Evolutionary conservation across 164 flowering plant genomes (phyloP).

Genomic region (Cinnamomum chago): DNA sequence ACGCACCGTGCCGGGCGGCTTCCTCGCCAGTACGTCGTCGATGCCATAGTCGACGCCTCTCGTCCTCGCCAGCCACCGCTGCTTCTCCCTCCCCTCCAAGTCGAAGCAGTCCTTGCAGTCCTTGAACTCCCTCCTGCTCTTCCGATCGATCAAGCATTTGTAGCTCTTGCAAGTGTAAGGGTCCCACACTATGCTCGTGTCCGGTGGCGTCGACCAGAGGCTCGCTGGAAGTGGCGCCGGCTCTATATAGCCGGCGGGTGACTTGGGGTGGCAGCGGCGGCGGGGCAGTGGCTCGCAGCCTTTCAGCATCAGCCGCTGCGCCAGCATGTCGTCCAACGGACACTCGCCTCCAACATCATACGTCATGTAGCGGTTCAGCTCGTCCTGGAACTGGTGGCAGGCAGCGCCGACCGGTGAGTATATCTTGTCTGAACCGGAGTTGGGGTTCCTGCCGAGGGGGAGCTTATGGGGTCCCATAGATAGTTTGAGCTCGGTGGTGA

Average conservation of each 20-base stretch:
- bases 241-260: slow-evolving; percentile 24
- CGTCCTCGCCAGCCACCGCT: slow-evolving; percentile 26
- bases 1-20: slow-evolving; percentile 26
- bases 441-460: slow-evolving; percentile 27
- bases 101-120: slow-evolving; percentile 42
- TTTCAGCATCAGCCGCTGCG: slow-evolving; percentile 30
- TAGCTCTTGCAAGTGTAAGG: slow-evolving; percentile 35
- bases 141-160: slow-evolving; percentile 27
- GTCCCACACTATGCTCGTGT: slow-evolving; percentile 35
- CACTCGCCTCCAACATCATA: slow-evolving; percentile 34
- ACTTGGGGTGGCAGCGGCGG: slow-evolving; percentile 36
- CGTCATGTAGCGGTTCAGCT: slow-evolving; percentile 31
- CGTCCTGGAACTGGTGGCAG: slow-evolving; percentile 20
- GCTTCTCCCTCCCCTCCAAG: slow-evolving; percentile 27
- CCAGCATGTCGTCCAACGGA: slow-evolving; percentile 32
- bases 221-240: slow-evolving; percentile 24
- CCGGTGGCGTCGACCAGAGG: slow-evolving; percentile 34
- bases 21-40: slow-evolving; percentile 23
- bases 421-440: slow-evolving; percentile 27
- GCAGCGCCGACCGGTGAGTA: slow-evolving; percentile 31
- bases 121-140: slow-evolving; percentile 13
- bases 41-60: slow-evolving; percentile 22
- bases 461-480: slow-evolving; percentile 29
- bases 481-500: slow-evolving; percentile 11
- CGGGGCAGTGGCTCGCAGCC: slow-evolving; percentile 53